A percentile compares a stretch with the other conserved stretches of the same genome.
These are phyloP conservation scores for Wickerhamiella occidentalis DNA, from an alignment of 805 yeast species.

Conservation along the genomic window DNA sequence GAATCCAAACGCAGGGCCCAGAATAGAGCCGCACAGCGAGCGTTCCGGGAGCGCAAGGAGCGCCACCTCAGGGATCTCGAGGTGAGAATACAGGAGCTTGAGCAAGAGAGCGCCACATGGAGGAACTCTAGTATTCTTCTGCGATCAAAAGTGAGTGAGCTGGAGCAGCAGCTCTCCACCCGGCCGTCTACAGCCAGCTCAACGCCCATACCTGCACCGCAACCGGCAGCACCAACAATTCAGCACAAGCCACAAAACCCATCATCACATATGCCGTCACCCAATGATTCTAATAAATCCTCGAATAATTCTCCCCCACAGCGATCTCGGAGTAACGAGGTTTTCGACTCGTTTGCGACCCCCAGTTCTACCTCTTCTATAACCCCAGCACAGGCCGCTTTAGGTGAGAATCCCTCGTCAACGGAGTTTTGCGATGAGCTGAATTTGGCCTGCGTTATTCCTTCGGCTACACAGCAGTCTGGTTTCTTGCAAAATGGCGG, in stretches of 20 bases:
- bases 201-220: neutral
- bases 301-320: neutral
- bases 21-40: conserved; percentile 96
- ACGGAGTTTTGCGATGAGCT: conserved; percentile 69
- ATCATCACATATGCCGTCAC: neutral
- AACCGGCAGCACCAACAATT: neutral
- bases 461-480: neutral
- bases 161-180: conserved; percentile 49
- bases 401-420: conserved; percentile 41
- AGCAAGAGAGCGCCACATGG: conserved; percentile 56
- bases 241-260: neutral
- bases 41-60: conserved; percentile 90
- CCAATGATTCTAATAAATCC: neutral
- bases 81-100: conserved; percentile 58
- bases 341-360: neutral
- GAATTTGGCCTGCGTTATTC: conserved; percentile 39
- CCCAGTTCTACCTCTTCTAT: neutral
- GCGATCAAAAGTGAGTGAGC: conserved; percentile 59
- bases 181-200: neutral
- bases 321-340: neutral
- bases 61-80: conserved; percentile 75
- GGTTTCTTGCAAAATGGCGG: no score
- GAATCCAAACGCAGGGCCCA: conserved; percentile 89
- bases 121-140: conserved; percentile 61
- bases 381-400: conserved; percentile 8